phyloP scores from a whole-genome alignment of 176 grass and related monocot genomes.

The Elymus sibiricus region DNA sequence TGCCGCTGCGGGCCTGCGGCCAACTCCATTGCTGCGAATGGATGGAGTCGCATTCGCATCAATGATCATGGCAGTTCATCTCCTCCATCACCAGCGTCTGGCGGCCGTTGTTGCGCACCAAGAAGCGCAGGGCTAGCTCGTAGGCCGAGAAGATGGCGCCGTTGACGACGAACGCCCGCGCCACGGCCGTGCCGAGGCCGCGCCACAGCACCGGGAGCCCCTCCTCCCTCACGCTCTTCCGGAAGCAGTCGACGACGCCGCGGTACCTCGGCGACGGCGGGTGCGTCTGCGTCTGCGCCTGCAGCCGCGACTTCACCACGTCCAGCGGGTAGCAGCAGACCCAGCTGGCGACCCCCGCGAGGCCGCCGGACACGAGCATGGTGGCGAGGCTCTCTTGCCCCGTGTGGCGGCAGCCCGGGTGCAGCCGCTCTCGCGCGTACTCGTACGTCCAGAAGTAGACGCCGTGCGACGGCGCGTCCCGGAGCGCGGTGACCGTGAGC shows the following conservation, averaged over 20 bases:
- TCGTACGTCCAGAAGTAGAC: conserved; percentile 99
- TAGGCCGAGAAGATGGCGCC: conserved; percentile 95
- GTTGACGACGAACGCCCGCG: conserved; percentile 84
- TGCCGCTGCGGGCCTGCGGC: background rate
- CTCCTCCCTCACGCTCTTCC: conserved; percentile 76
- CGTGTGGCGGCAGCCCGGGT: conserved; percentile 66
- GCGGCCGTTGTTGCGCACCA: conserved; percentile 39
- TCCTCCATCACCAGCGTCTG: conserved; percentile 59
- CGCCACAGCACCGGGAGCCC: conserved; percentile 83
- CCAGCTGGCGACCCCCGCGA: conserved; percentile 95
- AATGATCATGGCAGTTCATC: conserved; percentile 33
- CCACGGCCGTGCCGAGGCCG: conserved; percentile 82
- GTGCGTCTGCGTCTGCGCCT: conserved; percentile 49
- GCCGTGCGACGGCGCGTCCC: conserved; percentile 91
- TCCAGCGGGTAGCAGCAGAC: conserved; percentile 91
- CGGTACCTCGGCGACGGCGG: conserved; percentile 43
- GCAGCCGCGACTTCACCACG: conserved; percentile 92
- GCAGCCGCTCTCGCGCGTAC: conserved; percentile 63
- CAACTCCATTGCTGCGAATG: background rate
- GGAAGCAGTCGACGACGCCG: conserved; percentile 82
- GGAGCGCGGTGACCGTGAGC: conserved; percentile 66
- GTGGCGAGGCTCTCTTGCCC: conserved; percentile 63
- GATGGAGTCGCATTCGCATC: background rate
- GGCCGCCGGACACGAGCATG: conserved; percentile 84
- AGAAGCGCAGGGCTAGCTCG: conserved; percentile 72